Conservation (phyloP, 768 basidiomycete genomes). For the Suillus paluster region DNA sequence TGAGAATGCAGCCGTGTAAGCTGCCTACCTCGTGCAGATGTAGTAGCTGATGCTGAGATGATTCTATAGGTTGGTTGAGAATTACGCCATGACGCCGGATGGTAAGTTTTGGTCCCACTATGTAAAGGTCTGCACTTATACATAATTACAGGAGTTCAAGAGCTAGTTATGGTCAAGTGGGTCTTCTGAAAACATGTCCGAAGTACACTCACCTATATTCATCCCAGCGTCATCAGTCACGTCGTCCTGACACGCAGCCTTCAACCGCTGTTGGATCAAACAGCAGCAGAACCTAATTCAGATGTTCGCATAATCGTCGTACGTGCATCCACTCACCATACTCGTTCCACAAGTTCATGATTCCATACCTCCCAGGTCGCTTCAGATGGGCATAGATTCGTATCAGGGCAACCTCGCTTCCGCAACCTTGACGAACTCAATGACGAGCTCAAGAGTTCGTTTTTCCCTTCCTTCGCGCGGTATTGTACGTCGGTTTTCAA, state of each 20-base stretch:
- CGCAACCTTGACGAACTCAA: conserved; percentile 41
- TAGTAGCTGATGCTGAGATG: conserved; percentile 4
- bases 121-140: background rate
- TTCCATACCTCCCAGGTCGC: conserved; percentile 31
- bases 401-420: conserved; percentile 30
- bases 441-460: conserved; percentile 31
- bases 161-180: conserved; percentile 51
- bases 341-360: background rate
- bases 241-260: conserved; percentile 57
- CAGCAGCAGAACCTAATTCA: conserved; percentile 48
- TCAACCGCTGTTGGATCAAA: conserved; percentile 54
- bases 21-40: background rate
- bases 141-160: conserved; percentile 38
- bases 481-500: conserved; percentile 34
- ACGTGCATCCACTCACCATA: conserved; percentile 21
- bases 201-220: background rate
- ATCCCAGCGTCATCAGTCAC: conserved; percentile 54
- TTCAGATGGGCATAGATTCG: conserved; percentile 31
- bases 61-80: conserved; percentile 22
- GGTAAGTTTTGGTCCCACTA: conserved; percentile 19
- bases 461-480: conserved; percentile 21
- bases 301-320: conserved; percentile 70
- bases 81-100: conserved; percentile 28
- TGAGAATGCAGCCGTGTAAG: conserved; percentile 60
- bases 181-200: background rate